Percentiles rank a stretch among this genome's conserved stretches.
Conservation (phyloP, 768 basidiomycete genomes). For the Amylocystis lapponica region DNA sequence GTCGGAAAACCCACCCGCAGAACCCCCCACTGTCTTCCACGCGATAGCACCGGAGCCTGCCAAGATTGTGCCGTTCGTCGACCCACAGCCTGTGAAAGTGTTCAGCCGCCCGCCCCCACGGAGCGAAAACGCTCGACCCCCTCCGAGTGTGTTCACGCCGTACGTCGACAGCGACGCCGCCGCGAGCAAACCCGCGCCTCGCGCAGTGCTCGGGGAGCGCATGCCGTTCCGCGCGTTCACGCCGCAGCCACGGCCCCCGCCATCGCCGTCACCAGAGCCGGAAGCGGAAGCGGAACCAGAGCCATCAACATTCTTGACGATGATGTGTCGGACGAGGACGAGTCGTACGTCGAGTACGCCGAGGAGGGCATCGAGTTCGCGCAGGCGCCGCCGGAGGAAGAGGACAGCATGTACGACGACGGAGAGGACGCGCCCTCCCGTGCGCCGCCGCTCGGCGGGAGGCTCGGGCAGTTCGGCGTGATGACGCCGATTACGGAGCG, state of each 20-base stretch:
- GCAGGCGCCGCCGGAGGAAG: slow-evolving; percentile 2
- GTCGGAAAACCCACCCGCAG: no score
- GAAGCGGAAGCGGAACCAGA: slow-evolving; percentile 26
- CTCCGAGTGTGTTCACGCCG: slow-evolving; percentile 29
- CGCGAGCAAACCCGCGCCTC: slow-evolving; percentile 1
- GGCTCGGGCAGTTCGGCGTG: slow-evolving; percentile 79
- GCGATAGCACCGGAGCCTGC: not conserved
- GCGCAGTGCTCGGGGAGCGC: slow-evolving; percentile 12
- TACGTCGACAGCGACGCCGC: slow-evolving; percentile 24
- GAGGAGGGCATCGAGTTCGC: not conserved
- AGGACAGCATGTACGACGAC: slow-evolving; percentile 11
- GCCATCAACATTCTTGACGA: no score
- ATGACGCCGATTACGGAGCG: slow-evolving; percentile 99
- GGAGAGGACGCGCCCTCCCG: slow-evolving; percentile 21
- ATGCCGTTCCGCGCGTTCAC: slow-evolving; percentile 17
- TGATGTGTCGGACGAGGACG: slow-evolving; percentile 18
- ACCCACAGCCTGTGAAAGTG: slow-evolving; percentile 47
- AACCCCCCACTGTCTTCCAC: no score
- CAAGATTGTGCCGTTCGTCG: slow-evolving; percentile 32
- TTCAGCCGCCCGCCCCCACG: slow-evolving; percentile 60
- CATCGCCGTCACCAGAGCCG: slow-evolving; percentile 18
- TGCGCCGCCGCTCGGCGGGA: slow-evolving; percentile 56
- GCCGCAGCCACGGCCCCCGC: slow-evolving; percentile 9
- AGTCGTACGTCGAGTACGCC: slow-evolving; percentile 2
- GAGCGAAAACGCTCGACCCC: slow-evolving; percentile 28